These are phyloP conservation scores for Pyrus hybrid DNA, from an alignment of 331 rosid genomes.

Conservation along the genomic window DNA sequence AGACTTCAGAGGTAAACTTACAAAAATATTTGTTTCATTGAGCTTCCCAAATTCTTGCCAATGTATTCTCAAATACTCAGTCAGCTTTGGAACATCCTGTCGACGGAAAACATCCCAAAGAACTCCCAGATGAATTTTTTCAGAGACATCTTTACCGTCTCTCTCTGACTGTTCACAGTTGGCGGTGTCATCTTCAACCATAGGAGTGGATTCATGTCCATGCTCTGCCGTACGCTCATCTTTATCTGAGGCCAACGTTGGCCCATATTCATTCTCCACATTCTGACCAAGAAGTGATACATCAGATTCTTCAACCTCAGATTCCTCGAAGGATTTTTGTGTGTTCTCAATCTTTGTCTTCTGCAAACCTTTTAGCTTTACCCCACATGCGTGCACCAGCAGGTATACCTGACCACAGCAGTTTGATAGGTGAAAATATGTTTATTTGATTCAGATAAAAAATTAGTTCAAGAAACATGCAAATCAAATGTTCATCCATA, in stretches of 20 bases:
- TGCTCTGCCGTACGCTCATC: constrained; percentile 28
- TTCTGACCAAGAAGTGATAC: constrained; percentile 25
- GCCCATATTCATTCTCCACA: constrained; percentile 29
- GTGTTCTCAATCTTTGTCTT: constrained; percentile 34
- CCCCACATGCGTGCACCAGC: constrained; percentile 72
- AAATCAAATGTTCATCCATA: background rate
- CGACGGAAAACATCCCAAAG: constrained; percentile 86
- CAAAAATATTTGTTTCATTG: constrained; percentile 32
- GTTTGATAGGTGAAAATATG: constrained; percentile 17
- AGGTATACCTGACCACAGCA: constrained; percentile 63
- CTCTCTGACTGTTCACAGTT: constrained; percentile 25
- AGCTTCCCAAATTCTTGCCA: constrained; percentile 50
- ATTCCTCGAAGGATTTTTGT: constrained; percentile 29
- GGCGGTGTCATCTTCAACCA: constrained; percentile 25
- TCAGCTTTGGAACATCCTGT: constrained; percentile 63
- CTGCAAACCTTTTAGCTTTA: constrained; percentile 50
- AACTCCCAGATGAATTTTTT: constrained; percentile 47
- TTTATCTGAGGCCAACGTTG: constrained; percentile 35
- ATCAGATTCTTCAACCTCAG: constrained; percentile 44
- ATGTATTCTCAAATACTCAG: constrained; percentile 62
- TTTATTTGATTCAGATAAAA: constrained; percentile 1
- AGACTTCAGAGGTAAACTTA: constrained; percentile 27
- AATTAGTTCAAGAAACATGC: background rate
- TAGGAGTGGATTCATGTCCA: constrained; percentile 30
- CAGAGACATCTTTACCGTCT: constrained; percentile 36